Evolutionary conservation across 192 early-diverging fungal genomes (phyloP).

Genomic region (Gonapodya prolifera): DNA sequence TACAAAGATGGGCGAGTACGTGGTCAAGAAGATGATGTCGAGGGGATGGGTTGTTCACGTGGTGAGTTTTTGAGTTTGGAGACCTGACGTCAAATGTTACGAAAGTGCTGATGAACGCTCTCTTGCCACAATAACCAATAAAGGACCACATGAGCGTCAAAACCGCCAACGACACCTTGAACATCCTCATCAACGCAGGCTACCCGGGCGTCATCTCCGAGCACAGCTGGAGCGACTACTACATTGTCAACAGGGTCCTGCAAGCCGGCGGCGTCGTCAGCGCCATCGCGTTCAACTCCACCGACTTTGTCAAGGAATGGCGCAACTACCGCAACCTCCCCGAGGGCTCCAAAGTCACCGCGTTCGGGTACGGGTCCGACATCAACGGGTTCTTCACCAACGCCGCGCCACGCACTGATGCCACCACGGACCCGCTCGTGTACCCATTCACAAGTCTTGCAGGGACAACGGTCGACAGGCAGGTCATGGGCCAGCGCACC

Average conservation of each 20-base stretch:
- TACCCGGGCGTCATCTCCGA: constrained; percentile 7
- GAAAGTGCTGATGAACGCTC: no score
- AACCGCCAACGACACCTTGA: neutral
- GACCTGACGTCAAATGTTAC: no score
- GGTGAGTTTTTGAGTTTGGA: neutral
- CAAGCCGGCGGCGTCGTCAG: neutral
- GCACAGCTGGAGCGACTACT: neutral
- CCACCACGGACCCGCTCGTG: neutral
- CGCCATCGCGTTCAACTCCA: neutral
- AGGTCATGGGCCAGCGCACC: constrained; percentile 1
- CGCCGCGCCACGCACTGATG: neutral
- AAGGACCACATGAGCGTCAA: constrained; percentile 3
- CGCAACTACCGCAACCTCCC: neutral
- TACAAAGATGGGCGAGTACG: neutral
- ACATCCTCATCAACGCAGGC: neutral
- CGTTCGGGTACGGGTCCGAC: neutral
- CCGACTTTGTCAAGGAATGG: neutral
- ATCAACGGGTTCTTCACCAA: neutral
- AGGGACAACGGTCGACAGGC: neutral
- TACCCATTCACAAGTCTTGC: constrained; percentile 7
- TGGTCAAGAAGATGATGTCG: constrained; percentile 3
- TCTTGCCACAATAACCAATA: no score
- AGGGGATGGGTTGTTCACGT: neutral
- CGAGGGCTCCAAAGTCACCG: neutral
- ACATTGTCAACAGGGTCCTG: neutral